Conservation (phyloP, 108 stramenopile genomes). For the Chaetoceros muelleri region DNA sequence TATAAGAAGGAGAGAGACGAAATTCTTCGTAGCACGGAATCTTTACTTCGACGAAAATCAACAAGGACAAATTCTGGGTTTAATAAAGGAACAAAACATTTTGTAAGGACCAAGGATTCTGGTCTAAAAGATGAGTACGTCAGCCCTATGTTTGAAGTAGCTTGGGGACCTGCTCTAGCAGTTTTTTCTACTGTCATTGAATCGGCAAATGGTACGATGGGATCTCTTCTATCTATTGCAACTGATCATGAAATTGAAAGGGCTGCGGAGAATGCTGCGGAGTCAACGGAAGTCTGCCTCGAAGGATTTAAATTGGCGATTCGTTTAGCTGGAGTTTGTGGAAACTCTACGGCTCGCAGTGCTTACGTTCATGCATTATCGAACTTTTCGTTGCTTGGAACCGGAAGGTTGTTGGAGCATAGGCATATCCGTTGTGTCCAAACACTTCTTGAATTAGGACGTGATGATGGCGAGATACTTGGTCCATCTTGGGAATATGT, state of each 20-base stretch:
- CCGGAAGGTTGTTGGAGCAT: slow-evolving; percentile 66
- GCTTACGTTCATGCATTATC: slow-evolving; percentile 83
- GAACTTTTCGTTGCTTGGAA: slow-evolving; percentile 85
- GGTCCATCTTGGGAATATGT: slow-evolving; percentile 87
- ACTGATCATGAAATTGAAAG: slow-evolving; percentile 76
- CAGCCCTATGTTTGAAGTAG: slow-evolving; percentile 94
- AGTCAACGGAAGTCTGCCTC: slow-evolving; percentile 70
- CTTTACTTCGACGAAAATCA: slow-evolving; percentile 47
- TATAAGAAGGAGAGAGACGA: slow-evolving; percentile 90
- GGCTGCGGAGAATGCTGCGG: slow-evolving; percentile 76
- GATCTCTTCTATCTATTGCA: slow-evolving; percentile 58
- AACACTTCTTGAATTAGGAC: slow-evolving; percentile 73
- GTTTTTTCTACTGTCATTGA: slow-evolving; percentile 93
- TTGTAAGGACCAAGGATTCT: slow-evolving; percentile 67
- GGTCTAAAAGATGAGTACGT: slow-evolving; percentile 83
- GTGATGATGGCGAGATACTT: slow-evolving; percentile 84
- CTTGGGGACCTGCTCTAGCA: slow-evolving; percentile 94
- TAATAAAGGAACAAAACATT: slow-evolving; percentile 6
- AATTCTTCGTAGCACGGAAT: slow-evolving; percentile 86
- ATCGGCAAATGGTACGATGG: slow-evolving; percentile 68
- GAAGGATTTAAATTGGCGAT: slow-evolving; percentile 82
- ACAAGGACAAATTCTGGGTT: slow-evolving; percentile 8
- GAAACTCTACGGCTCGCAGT: slow-evolving; percentile 78
- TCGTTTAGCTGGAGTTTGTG: slow-evolving; percentile 74
- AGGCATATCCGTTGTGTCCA: slow-evolving; percentile 85